Evolutionary conservation across 495 filamentous ascomycete species (phyloP), one percentile per base, ranked within the genome.

Genomic region (Aspergillus campestris): DNA sequence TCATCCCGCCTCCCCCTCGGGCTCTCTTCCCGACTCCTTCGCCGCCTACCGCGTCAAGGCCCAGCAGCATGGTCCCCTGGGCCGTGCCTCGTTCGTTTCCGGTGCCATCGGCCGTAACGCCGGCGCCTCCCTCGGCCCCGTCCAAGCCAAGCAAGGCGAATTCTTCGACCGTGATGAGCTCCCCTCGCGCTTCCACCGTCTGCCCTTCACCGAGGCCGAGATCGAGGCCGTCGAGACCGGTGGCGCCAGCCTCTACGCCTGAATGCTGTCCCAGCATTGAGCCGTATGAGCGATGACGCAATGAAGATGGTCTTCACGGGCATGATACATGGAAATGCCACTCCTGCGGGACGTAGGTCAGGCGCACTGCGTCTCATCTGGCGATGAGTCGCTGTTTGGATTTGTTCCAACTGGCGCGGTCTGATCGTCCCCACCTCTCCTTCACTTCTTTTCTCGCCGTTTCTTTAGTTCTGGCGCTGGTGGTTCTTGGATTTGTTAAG

Each of bases 161-260:
- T 87, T 74, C 63, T 96, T 94, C 59, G 92, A 97, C 69, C 84
- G 90, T 44, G 81, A 79, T 49, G 83, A 98, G 64, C 79, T 98
- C 9, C 92, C 94, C 24, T 50, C 67, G 42, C 79, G 89, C 50
- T 98, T 95, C 60, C 79, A 84, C 55, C 75, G 91, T 42, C 69
- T 76, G 10, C 73, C 80, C 12, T 82, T 87, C 64, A 82, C 72
- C 24, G 60, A 81, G 54, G 82, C 81, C 36, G 92, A 98, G 75
- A 98, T 98, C 47, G 94, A 97, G 61, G 89, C 89, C 30, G 75
- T 98, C 44, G 89, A 96, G 78, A 85, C 84, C 28, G 94, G 89
- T 27, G 92, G 92, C 44, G 92, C 91, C 10, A 86, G 80, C 54
- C 56, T 84, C 51, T 72, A 66, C 64, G 71, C 65, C 48, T 77